These are phyloP conservation scores for Aspergillus incahuasiensis DNA, from an alignment of 495 filamentous ascomycete species.

Conservation along the genomic window DNA sequence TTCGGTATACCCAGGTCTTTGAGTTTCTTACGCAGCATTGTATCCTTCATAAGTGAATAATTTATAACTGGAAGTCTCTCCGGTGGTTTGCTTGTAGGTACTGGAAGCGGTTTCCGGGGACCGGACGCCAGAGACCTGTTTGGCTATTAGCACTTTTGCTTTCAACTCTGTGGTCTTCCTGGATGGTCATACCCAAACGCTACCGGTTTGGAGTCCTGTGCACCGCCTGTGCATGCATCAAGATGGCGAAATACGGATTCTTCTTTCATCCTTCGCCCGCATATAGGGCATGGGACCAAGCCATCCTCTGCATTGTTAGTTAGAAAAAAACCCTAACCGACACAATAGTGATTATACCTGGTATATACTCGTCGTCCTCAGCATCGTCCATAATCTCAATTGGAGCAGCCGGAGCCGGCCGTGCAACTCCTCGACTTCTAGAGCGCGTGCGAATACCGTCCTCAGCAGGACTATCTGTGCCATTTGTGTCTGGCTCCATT, in stretches of 20 bases:
- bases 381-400: slow-evolving; percentile 35
- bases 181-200: slow-evolving; percentile 30
- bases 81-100: slow-evolving; percentile 28
- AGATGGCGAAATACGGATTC: slow-evolving; percentile 70
- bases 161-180: not conserved
- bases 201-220: slow-evolving; percentile 14
- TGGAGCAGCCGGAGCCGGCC: slow-evolving; percentile 1
- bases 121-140: slow-evolving; percentile 9
- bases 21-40: slow-evolving; percentile 70
- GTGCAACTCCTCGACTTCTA: slow-evolving; percentile 23
- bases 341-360: slow-evolving; percentile 22
- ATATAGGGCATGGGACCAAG: slow-evolving; percentile 78
- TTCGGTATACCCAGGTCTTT: slow-evolving; percentile 75
- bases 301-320: slow-evolving; percentile 54
- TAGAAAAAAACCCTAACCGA: not conserved
- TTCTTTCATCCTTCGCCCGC: slow-evolving; percentile 68
- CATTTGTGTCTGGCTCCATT: slow-evolving; percentile 25
- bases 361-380: slow-evolving; percentile 36
- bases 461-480: slow-evolving; percentile 12
- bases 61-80: slow-evolving; percentile 70
- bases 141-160: not conserved
- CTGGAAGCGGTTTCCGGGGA: slow-evolving; percentile 7
- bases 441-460: slow-evolving; percentile 40
- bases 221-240: slow-evolving; percentile 50
- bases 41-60: slow-evolving; percentile 77